phyloP scores from a whole-genome alignment of 2,329 filamentous ascomycete species.

The Macrophomina phaseolina region DNA sequence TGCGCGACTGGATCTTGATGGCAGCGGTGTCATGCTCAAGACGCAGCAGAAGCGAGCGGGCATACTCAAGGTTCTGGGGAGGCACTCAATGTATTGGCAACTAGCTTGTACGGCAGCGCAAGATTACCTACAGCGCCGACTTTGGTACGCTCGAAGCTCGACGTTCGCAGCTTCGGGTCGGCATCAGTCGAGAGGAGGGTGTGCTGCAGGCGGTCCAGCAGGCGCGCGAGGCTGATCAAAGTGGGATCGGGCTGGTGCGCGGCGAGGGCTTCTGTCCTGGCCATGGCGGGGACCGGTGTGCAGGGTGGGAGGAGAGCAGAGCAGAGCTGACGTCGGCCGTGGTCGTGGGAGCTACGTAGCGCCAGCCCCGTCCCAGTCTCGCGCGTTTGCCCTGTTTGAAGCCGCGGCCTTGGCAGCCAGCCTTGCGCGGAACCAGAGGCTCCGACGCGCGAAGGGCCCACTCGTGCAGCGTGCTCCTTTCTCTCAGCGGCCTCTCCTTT shows the following conservation, averaged over 20 bases:
- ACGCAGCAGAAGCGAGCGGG: constrained; percentile 69
- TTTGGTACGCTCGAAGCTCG: constrained; percentile 70
- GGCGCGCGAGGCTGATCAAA: constrained; percentile 61
- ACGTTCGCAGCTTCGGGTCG: constrained; percentile 64
- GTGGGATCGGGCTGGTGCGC: constrained; percentile 33
- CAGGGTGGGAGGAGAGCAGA: neutral
- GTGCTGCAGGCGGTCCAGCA: constrained; percentile 70
- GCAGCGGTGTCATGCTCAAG: constrained; percentile 71
- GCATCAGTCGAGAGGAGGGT: constrained; percentile 67
- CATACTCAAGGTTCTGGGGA: constrained; percentile 72
- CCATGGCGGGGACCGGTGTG: constrained; percentile 14
- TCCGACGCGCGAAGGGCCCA: neutral
- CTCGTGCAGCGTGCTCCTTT: constrained; percentile 2
- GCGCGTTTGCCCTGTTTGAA: neutral
- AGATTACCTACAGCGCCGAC: constrained; percentile 56
- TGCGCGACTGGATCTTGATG: constrained; percentile 64
- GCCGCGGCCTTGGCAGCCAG: neutral
- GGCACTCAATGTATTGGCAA: neutral
- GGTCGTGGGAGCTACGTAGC: constrained; percentile 24
- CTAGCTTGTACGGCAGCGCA: neutral
- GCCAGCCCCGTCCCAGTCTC: neutral
- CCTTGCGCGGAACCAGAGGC: neutral
- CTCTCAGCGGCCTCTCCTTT: constrained; percentile 12
- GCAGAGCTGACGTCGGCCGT: constrained; percentile 25
- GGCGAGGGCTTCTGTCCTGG: constrained; percentile 14